A percentile compares a stretch with the other conserved stretches of the same genome.
Conservation (phyloP, 495 filamentous ascomycete genomes). For the Neurospora sp. region DNA sequence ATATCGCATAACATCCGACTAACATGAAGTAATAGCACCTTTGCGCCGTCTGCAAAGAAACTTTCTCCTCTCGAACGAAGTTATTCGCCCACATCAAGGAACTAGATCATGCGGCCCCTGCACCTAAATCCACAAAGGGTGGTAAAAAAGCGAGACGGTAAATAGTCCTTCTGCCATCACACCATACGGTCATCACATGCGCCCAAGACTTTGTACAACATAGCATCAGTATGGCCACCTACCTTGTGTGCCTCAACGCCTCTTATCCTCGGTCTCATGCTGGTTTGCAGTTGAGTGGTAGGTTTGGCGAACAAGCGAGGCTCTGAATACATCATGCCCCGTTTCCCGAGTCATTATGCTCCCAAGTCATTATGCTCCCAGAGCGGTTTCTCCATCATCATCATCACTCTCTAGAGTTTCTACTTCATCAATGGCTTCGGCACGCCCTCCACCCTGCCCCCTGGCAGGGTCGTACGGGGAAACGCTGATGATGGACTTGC, state of each 20-base stretch:
- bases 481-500: slow-evolving; percentile 79
- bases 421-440: slow-evolving; percentile 78
- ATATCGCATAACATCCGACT: not conserved
- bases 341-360: not conserved
- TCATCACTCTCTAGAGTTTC: slow-evolving; percentile 64
- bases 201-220: not conserved
- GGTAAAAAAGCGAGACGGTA: slow-evolving; percentile 17
- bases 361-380: slow-evolving; percentile 21
- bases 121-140: slow-evolving; percentile 5
- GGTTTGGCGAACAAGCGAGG: not conserved
- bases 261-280: not conserved
- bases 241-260: not conserved
- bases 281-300: not conserved
- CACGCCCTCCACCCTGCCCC: slow-evolving; percentile 45
- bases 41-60: slow-evolving; percentile 53
- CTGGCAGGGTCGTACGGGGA: slow-evolving; percentile 53
- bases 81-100: slow-evolving; percentile 70
- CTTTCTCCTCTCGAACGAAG: slow-evolving; percentile 60
- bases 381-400: slow-evolving; percentile 46
- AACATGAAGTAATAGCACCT: slow-evolving; percentile 23
- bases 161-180: not conserved
- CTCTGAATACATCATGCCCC: not conserved
- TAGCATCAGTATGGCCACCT: not conserved
- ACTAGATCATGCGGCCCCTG: slow-evolving; percentile 19
- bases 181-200: not conserved